Evolutionary conservation across 495 filamentous ascomycete genomes (phyloP).

Genomic region (Penicillium bialowiezense): DNA sequence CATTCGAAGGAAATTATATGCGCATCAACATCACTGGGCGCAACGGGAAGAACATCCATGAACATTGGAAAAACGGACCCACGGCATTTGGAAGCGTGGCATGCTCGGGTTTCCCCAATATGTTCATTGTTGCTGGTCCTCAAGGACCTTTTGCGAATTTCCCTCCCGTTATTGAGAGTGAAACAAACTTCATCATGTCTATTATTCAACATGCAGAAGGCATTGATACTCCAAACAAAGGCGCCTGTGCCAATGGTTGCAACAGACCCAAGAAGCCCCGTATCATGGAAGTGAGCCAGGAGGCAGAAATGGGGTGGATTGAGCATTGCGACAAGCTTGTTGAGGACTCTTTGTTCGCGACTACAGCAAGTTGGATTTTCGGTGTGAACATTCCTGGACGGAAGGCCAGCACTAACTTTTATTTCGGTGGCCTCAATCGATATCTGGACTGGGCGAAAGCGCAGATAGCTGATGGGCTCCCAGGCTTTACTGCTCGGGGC

Average conservation of each 20-base stretch:
- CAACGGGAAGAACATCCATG: conserved; percentile 29
- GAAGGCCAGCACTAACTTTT: conserved; percentile 8
- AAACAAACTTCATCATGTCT: conserved; percentile 17
- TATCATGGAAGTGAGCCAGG: conserved; percentile 34
- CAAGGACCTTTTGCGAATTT: conserved; percentile 44
- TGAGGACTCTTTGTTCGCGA: conserved; percentile 40
- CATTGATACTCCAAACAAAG: neutral
- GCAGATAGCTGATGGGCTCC: too few species aligned
- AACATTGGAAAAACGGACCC: conserved; percentile 41
- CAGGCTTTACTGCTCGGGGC: too few species aligned
- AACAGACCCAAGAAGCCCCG: too few species aligned
- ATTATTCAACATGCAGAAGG: too few species aligned
- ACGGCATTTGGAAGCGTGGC: conserved; percentile 44
- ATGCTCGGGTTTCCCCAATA: conserved; percentile 27
- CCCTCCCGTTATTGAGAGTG: conserved; percentile 41
- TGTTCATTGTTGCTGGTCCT: conserved; percentile 48
- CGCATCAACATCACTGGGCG: conserved; percentile 25
- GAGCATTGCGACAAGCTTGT: conserved; percentile 27
- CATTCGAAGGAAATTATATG: conserved; percentile 41
- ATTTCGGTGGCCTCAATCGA: conserved; percentile 19
- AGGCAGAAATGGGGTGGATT: conserved; percentile 46
- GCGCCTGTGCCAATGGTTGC: too few species aligned
- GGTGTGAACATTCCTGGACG: conserved; percentile 43
- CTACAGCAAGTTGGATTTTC: conserved; percentile 22
- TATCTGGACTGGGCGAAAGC: too few species aligned